phyloP scores from a whole-genome alignment of 2,329 filamentous ascomycete genomes.

The Fusarium staphyleae region DNA sequence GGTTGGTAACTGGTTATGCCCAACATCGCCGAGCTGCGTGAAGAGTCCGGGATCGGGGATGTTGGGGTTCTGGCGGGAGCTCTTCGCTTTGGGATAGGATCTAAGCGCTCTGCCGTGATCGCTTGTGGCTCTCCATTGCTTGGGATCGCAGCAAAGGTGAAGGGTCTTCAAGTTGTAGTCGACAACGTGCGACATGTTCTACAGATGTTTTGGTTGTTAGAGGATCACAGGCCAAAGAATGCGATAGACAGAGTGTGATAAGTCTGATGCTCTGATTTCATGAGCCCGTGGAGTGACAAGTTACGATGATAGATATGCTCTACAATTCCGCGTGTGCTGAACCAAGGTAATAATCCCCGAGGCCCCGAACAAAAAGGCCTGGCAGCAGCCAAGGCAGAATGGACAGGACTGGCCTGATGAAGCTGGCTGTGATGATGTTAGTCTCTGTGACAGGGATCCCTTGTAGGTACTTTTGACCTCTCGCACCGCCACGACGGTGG shows the following conservation, averaged over 20 bases:
- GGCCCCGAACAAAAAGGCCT: not conserved
- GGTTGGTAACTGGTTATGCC: conserved; percentile 18
- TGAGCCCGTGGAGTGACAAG: too few relatives aligned
- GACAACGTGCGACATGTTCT: conserved; percentile 29
- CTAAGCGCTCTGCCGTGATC: too few relatives aligned
- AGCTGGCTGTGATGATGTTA: not conserved
- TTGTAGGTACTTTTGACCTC: conserved; percentile 1
- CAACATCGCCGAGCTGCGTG: not conserved
- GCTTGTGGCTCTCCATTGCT: not conserved
- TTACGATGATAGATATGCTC: too few relatives aligned
- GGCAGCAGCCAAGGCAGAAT: conserved; percentile 10
- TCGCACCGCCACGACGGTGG: conserved; percentile 4
- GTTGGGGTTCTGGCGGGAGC: conserved; percentile 15
- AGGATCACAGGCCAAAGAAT: too few relatives aligned
- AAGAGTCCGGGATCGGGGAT: conserved; percentile 27
- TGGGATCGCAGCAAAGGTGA: conserved; percentile 7
- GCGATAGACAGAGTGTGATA: too few relatives aligned
- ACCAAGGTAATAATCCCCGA: not conserved
- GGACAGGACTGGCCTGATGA: conserved; percentile 1
- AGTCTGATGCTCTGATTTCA: too few relatives aligned
- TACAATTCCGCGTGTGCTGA: not conserved
- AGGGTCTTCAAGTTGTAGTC: conserved; percentile 17
- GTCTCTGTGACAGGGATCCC: not conserved
- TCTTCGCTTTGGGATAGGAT: conserved; percentile 10
- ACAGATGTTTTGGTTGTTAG: not conserved